Evolutionary conservation across 2,329 filamentous ascomycete genomes (phyloP).

Genomic region (Tolypocladium capitatum): DNA sequence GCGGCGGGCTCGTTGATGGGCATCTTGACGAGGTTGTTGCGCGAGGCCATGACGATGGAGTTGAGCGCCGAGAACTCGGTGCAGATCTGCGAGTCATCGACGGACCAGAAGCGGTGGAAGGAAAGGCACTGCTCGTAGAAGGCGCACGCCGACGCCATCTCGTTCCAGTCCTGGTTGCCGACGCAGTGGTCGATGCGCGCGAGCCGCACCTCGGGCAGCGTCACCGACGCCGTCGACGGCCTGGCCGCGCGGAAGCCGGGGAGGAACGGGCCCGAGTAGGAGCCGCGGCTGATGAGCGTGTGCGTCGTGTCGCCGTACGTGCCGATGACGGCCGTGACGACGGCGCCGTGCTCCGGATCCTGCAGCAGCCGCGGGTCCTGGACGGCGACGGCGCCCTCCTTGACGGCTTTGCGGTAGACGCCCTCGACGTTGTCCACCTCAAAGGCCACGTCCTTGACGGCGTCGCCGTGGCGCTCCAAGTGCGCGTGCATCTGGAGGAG

Average conservation of each 20-base stretch:
- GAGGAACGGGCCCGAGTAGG: constrained; percentile 66
- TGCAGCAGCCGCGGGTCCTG: constrained; percentile 39
- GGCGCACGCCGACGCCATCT: constrained; percentile 56
- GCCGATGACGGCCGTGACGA: constrained; percentile 66
- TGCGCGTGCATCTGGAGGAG: constrained; percentile 69
- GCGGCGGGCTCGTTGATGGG: constrained; percentile 92
- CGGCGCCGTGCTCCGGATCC: constrained; percentile 50
- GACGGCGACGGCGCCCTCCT: constrained; percentile 48
- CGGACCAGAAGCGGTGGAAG: constrained; percentile 96
- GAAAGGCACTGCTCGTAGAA: constrained; percentile 81
- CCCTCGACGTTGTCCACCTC: constrained; percentile 81
- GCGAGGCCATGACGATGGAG: constrained; percentile 79
- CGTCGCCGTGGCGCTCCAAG: constrained; percentile 79
- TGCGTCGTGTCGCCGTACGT: constrained; percentile 96
- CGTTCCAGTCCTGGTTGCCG: constrained; percentile 90
- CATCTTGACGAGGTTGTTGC: constrained; percentile 86
- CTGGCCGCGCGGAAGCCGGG: constrained; percentile 60
- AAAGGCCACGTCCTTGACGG: constrained; percentile 89
- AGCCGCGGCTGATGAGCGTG: constrained; percentile 63
- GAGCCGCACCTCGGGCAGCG: constrained; percentile 52
- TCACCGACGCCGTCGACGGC: constrained; percentile 20
- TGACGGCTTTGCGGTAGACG: constrained; percentile 63
- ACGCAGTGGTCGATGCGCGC: constrained; percentile 89
- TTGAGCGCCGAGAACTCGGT: constrained; percentile 84
- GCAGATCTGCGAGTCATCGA: constrained; percentile 85